phyloP scores from a whole-genome alignment of 1,284 basidiomycete genomes.

The Erythrobasidium hasegawianum region DNA sequence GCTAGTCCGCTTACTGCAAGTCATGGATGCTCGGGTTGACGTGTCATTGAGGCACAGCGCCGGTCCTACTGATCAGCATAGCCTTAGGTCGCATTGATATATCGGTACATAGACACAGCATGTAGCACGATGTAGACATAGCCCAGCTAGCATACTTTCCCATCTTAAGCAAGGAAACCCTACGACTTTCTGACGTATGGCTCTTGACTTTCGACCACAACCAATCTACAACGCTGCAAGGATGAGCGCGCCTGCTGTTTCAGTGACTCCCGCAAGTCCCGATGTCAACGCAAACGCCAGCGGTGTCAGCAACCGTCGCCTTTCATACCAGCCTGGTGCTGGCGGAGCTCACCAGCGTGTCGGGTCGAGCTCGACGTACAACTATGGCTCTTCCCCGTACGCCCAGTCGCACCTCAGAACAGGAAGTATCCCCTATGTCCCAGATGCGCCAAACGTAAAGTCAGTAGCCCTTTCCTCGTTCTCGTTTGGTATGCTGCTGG shows the following conservation, averaged over 20 bases:
- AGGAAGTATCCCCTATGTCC: slow-evolving; percentile 34
- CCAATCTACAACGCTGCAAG: background rate
- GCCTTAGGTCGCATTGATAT: no score
- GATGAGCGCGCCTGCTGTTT: slow-evolving; percentile 26
- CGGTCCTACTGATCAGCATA: no score
- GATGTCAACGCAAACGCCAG: slow-evolving; percentile 11
- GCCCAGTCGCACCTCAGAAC: slow-evolving; percentile 20
- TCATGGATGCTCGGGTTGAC: background rate
- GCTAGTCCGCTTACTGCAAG: background rate
- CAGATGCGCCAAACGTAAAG: slow-evolving; percentile 28
- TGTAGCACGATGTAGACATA: no score
- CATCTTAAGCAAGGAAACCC: background rate
- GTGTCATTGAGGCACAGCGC: background rate
- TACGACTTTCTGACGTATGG: no score
- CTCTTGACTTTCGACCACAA: background rate
- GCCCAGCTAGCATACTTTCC: background rate
- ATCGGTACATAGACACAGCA: no score
- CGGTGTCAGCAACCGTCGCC: slow-evolving; percentile 28
- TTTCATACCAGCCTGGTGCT: slow-evolving; percentile 31
- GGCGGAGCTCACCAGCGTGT: slow-evolving; percentile 16
- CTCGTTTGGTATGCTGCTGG: background rate
- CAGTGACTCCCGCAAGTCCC: slow-evolving; percentile 31
- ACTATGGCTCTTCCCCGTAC: slow-evolving; percentile 13
- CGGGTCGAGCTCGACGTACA: slow-evolving; percentile 4
- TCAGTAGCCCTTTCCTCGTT: slow-evolving; percentile 1